Conservation (phyloP, 1,284 basidiomycete genomes). For the Ustilago shanxiensis region DNA sequence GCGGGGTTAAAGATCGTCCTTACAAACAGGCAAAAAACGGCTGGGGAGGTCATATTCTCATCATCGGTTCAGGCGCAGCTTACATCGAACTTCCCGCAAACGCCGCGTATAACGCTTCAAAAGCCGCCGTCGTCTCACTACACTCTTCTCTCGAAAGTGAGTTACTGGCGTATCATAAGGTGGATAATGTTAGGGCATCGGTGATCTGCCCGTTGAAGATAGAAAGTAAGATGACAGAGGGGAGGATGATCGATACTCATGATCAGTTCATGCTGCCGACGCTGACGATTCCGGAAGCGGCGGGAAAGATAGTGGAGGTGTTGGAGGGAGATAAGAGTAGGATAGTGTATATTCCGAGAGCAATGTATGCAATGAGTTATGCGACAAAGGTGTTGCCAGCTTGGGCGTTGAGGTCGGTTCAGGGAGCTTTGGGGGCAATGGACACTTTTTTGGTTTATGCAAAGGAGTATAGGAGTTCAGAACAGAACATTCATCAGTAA, state of each 20-base stretch:
- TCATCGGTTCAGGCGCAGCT: slow-evolving; percentile 55
- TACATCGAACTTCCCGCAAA: slow-evolving; percentile 55
- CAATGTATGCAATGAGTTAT: slow-evolving; percentile 41
- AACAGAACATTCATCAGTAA: slow-evolving; percentile 30
- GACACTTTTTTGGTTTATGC: slow-evolving; percentile 48
- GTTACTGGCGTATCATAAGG: slow-evolving; percentile 53
- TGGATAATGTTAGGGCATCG: slow-evolving; percentile 51
- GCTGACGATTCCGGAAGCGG: slow-evolving; percentile 53
- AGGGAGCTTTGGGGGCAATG: slow-evolving; percentile 20
- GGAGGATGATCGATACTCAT: slow-evolving; percentile 50
- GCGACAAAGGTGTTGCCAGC: slow-evolving; percentile 31
- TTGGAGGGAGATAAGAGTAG: slow-evolving; percentile 47
- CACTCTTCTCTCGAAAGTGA: slow-evolving; percentile 49
- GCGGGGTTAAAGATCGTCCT: slow-evolving; percentile 39
- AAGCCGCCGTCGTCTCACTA: slow-evolving; percentile 52
- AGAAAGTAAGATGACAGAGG: slow-evolving; percentile 58
- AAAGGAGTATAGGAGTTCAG: slow-evolving; percentile 30
- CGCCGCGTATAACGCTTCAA: slow-evolving; percentile 54
- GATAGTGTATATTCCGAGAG: slow-evolving; percentile 49
- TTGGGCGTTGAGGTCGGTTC: slow-evolving; percentile 26
- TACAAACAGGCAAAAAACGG: slow-evolving; percentile 49
- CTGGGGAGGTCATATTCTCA: slow-evolving; percentile 59
- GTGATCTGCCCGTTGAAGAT: slow-evolving; percentile 61
- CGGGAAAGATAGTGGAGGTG: slow-evolving; percentile 45
- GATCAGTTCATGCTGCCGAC: slow-evolving; percentile 57